Evolutionary conservation across 2,329 filamentous ascomycete genomes (phyloP).

Genomic region (Cladosporium phlei): DNA sequence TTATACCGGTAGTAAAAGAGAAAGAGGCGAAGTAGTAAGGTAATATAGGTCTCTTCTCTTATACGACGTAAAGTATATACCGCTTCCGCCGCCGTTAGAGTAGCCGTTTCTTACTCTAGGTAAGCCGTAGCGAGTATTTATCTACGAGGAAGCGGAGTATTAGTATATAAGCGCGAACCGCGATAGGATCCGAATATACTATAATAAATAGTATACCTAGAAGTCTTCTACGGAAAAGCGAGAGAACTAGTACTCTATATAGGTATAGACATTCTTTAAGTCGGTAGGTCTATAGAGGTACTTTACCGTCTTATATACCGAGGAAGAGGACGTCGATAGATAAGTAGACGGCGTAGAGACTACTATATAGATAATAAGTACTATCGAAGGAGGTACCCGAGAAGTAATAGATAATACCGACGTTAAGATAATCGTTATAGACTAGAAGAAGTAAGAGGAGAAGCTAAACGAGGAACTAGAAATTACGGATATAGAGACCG

Average conservation of each 20-base stretch:
- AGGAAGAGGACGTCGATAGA: not conserved
- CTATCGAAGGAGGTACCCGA: too few relatives aligned
- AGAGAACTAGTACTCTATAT: constrained; percentile 7
- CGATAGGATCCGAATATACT: not conserved
- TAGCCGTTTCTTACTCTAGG: not conserved
- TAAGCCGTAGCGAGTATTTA: not conserved
- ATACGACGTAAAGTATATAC: not conserved
- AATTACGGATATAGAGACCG: not conserved
- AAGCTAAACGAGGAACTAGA: not conserved
- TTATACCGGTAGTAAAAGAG: not conserved
- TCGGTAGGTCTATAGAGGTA: too few relatives aligned
- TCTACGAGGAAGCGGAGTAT: not conserved
- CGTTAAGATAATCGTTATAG: not conserved
- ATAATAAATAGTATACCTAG: not conserved
- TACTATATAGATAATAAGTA: too few relatives aligned
- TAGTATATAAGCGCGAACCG: not conserved
- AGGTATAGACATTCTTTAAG: constrained; percentile 17
- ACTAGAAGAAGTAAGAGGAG: not conserved
- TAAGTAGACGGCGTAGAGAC: too few relatives aligned
- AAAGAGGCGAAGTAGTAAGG: too few relatives aligned
- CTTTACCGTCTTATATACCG: constrained; percentile 11
- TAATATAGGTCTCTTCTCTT: too few relatives aligned
- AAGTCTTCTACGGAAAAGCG: constrained; percentile 3
- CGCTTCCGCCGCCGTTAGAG: not conserved
- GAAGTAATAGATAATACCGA: not conserved